phyloP scores from a whole-genome alignment of 164 flowering plant genomes.

The Vitis riparia region DNA sequence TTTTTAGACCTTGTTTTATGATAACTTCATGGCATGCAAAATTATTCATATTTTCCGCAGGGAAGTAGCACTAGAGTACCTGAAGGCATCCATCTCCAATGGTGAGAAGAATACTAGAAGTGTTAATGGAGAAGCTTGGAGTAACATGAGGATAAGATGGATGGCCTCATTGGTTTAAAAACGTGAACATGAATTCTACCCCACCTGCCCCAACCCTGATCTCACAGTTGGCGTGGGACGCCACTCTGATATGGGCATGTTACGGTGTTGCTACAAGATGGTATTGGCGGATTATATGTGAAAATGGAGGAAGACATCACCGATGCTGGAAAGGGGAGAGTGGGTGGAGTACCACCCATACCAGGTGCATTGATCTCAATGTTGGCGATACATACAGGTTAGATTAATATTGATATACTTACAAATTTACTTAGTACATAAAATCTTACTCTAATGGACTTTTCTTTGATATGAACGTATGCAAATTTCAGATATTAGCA shows the following conservation, averaged over 20 bases:
- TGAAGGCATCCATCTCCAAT: too few species aligned
- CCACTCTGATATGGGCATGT: slow-evolving; percentile 44
- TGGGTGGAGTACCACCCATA: slow-evolving; percentile 49
- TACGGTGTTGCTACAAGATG: slow-evolving; percentile 48
- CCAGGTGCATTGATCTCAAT: slow-evolving; percentile 45
- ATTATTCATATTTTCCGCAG: too few species aligned
- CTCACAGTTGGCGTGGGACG: slow-evolving; percentile 45
- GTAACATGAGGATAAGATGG: slow-evolving; percentile 23
- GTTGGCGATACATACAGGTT: slow-evolving; percentile 29
- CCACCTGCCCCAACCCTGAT: slow-evolving; percentile 48
- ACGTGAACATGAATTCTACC: slow-evolving; percentile 47
- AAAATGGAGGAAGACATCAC: slow-evolving; percentile 24
- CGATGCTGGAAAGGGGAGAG: slow-evolving; percentile 17
- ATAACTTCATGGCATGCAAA: too few species aligned
- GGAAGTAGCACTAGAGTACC: too few species aligned
- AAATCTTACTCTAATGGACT: too few species aligned
- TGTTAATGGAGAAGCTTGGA: slow-evolving; percentile 31
- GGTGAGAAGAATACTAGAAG: slow-evolving; percentile 24
- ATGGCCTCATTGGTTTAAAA: slow-evolving; percentile 23
- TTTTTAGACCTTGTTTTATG: too few species aligned
- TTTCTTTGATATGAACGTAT: neutral
- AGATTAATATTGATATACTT: too few species aligned
- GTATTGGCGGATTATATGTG: slow-evolving; percentile 48
- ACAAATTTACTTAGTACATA: too few species aligned
- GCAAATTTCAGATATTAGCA: slow-evolving; percentile 35